Evolutionary conservation across 2,329 filamentous ascomycete genomes (phyloP).

Genomic region (Neofusicoccum sp.): DNA sequence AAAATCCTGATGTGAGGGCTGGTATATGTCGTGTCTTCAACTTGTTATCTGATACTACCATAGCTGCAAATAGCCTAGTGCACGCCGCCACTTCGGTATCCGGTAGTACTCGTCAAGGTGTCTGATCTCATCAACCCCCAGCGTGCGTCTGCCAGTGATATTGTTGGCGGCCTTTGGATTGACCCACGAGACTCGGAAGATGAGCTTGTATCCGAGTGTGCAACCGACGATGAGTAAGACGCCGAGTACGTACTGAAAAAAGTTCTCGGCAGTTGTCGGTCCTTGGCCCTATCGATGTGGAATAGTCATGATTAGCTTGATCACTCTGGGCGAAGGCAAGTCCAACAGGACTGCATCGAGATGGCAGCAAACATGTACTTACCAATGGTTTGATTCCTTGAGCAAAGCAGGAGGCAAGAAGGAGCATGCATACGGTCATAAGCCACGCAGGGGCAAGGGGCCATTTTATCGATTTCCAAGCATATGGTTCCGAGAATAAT

Average conservation of each 20-base stretch:
- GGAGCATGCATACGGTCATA: conserved; percentile 20
- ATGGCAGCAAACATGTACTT: conserved; percentile 24
- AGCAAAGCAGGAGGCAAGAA: background rate
- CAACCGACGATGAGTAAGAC: background rate
- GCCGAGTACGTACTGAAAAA: conserved; percentile 14
- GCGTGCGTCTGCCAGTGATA: background rate
- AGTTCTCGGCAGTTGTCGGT: background rate
- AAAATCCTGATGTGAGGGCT: too few relatives aligned
- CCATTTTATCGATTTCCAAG: conserved; percentile 31
- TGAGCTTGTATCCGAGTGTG: background rate
- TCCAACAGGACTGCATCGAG: conserved; percentile 34
- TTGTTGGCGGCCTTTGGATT: background rate
- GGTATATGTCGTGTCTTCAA: too few relatives aligned
- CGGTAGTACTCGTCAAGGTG: conserved; percentile 1
- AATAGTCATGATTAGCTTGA: background rate
- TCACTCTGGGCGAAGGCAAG: conserved; percentile 16
- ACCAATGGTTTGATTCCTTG: too few relatives aligned
- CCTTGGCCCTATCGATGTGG: background rate
- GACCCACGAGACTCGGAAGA: background rate
- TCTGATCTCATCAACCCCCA: background rate
- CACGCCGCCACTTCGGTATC: background rate
- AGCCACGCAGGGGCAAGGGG: conserved; percentile 30
- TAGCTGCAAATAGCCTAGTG: too few relatives aligned
- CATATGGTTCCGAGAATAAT: conserved; percentile 28
- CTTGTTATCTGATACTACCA: too few relatives aligned